Conservation (phyloP, 164 flowering plant genomes). For the Nymphaea thermarum region DNA sequence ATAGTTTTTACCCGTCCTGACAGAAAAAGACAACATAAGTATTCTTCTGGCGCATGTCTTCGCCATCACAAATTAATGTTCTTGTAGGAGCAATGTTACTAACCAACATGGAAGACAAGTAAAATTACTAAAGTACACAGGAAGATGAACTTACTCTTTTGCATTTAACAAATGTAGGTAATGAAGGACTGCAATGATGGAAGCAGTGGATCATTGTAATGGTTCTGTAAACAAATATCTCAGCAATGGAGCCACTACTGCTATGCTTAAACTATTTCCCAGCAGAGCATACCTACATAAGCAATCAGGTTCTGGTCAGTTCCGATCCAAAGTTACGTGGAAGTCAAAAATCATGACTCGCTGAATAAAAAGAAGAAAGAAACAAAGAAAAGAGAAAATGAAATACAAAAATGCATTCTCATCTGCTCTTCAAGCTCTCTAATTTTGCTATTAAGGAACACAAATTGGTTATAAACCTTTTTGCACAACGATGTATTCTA, state of each 20-base stretch:
- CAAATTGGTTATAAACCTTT: too few relatives aligned
- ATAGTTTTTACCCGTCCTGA: too few relatives aligned
- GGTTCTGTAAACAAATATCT: constrained; percentile 16
- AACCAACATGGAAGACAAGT: too few relatives aligned
- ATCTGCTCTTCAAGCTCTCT: not conserved
- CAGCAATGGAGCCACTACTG: constrained; percentile 61
- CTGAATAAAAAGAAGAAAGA: not conserved
- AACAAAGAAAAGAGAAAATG: not conserved
- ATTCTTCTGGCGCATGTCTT: too few relatives aligned
- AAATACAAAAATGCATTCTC: not conserved
- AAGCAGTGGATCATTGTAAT: not conserved
- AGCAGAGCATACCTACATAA: constrained; percentile 75
- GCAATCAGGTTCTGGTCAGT: not conserved
- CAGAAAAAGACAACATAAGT: too few relatives aligned
- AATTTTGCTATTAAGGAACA: not conserved
- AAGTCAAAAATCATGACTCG: not conserved
- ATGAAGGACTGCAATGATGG: not conserved
- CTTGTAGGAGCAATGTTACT: too few relatives aligned
- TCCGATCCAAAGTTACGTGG: too few relatives aligned
- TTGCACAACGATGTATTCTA: too few relatives aligned
- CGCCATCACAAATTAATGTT: too few relatives aligned
- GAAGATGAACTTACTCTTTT: too few relatives aligned
- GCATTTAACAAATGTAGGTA: too few relatives aligned
- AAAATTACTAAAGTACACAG: too few relatives aligned
- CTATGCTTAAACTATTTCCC: constrained; percentile 90